These are phyloP conservation scores for Pichia sp. DNA, from an alignment of 1,139 yeast genomes.

Conservation along the genomic window DNA sequence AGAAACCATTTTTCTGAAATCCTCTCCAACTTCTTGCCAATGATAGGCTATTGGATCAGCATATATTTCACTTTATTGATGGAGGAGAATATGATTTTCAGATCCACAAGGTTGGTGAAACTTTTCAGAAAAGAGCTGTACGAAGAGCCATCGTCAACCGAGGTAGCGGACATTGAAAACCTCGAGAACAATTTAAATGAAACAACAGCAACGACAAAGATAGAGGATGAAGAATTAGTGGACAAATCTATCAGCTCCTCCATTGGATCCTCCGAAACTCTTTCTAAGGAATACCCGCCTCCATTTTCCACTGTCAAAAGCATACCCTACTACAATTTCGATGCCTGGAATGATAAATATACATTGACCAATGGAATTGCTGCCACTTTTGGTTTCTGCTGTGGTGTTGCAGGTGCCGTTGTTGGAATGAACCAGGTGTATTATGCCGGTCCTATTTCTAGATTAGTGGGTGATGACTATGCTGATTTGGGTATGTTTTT, in stretches of 20 bases:
- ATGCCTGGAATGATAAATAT: slow-evolving; percentile 47
- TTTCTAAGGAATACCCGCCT: slow-evolving; percentile 4
- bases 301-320: slow-evolving; percentile 15
- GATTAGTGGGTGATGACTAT: slow-evolving; percentile 53
- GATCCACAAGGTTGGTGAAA: slow-evolving; percentile 42
- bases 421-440: slow-evolving; percentile 85
- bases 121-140: slow-evolving; percentile 47
- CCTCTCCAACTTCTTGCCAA: slow-evolving; percentile 81
- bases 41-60: slow-evolving; percentile 92
- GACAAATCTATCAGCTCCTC: neutral
- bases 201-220: slow-evolving; percentile 3
- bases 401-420: slow-evolving; percentile 82
- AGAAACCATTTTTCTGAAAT: slow-evolving; percentile 67
- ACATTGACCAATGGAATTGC: slow-evolving; percentile 71
- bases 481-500: slow-evolving; percentile 88
- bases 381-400: slow-evolving; percentile 66
- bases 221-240: neutral
- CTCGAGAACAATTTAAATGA: neutral
- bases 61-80: slow-evolving; percentile 66
- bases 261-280: neutral
- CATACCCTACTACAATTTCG: slow-evolving; percentile 45
- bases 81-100: slow-evolving; percentile 70
- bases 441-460: slow-evolving; percentile 67
- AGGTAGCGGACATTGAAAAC: slow-evolving; percentile 1
- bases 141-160: slow-evolving; percentile 2